These are phyloP conservation scores for Calocybe cyanea DNA, from an alignment of 768 basidiomycete genomes.

Conservation along the genomic window DNA sequence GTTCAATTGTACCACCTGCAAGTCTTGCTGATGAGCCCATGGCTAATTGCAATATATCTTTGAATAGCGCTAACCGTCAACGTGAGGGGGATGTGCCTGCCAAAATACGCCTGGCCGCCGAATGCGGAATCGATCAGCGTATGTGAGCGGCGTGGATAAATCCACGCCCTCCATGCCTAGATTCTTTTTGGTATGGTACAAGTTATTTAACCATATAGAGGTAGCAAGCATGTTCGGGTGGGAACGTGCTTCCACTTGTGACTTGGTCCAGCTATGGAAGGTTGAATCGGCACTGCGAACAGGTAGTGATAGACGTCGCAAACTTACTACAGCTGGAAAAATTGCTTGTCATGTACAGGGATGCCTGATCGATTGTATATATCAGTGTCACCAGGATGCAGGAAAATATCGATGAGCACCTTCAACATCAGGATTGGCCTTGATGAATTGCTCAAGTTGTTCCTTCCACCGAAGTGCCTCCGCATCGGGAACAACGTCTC, in stretches of 20 bases:
- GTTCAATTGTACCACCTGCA: conserved; percentile 68
- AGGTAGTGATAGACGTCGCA: not conserved
- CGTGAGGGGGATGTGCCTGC: conserved; percentile 40
- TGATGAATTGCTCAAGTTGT: conserved; percentile 51
- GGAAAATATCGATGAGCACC: conserved; percentile 30
- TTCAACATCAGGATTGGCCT: conserved; percentile 50
- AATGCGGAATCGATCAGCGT: conserved; percentile 74
- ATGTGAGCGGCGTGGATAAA: conserved; percentile 56
- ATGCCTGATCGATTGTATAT: conserved; percentile 31
- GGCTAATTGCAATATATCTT: too few species aligned
- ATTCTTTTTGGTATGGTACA: conserved; percentile 48
- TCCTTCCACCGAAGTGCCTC: conserved; percentile 59
- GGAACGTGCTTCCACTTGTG: conserved; percentile 65
- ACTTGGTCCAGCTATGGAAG: conserved; percentile 33
- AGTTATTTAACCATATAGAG: conserved; percentile 56
- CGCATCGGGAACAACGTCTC: conserved; percentile 52
- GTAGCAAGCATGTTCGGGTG: conserved; percentile 62
- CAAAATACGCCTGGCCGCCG: conserved; percentile 62
- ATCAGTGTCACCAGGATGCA: not conserved
- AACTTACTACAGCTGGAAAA: conserved; percentile 68
- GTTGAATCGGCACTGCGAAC: not conserved
- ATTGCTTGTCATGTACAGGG: conserved; percentile 61
- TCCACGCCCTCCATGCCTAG: conserved; percentile 49
- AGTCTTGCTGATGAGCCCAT: not conserved
- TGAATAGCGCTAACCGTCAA: conserved; percentile 33